phyloP scores from a whole-genome alignment of 2,329 filamentous ascomycete species.

The Aspergillus pseudonomiae region DNA sequence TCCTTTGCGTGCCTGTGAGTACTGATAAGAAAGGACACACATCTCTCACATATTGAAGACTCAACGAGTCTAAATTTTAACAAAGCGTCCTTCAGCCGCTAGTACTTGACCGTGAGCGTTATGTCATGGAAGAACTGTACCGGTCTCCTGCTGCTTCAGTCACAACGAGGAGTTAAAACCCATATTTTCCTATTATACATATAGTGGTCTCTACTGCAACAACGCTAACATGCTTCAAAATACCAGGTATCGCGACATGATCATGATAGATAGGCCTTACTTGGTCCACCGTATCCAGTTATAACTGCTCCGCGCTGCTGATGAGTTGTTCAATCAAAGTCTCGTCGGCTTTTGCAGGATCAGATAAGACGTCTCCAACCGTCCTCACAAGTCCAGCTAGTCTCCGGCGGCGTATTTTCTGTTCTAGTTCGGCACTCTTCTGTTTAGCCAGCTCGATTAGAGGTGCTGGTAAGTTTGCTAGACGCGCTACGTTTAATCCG shows the following conservation, averaged over 20 bases:
- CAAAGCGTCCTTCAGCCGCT: not conserved
- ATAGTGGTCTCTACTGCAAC: not conserved
- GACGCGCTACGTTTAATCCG: conserved; percentile 85
- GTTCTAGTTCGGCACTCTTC: conserved; percentile 81
- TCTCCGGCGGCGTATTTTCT: conserved; percentile 66
- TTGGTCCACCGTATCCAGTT: conserved; percentile 8
- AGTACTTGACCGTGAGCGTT: not conserved
- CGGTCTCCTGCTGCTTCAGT: not conserved
- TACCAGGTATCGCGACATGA: not conserved
- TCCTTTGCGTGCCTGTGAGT: not conserved
- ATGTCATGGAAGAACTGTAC: not conserved
- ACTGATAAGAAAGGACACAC: not conserved
- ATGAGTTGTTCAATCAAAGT: conserved; percentile 35
- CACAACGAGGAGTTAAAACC: not conserved
- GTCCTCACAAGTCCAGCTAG: conserved; percentile 47
- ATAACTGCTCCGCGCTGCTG: conserved; percentile 37
- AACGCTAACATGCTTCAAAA: not conserved
- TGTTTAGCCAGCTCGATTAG: conserved; percentile 78
- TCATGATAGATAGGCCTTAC: not conserved
- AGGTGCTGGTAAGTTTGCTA: conserved; percentile 77
- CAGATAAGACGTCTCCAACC: conserved; percentile 33
- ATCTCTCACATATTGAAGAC: not conserved
- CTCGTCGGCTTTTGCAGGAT: conserved; percentile 19
- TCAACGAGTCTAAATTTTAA: not conserved
- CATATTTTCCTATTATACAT: not conserved